phyloP scores from a whole-genome alignment of 306 rosid species.

The Glycyrrhiza uralensis region DNA sequence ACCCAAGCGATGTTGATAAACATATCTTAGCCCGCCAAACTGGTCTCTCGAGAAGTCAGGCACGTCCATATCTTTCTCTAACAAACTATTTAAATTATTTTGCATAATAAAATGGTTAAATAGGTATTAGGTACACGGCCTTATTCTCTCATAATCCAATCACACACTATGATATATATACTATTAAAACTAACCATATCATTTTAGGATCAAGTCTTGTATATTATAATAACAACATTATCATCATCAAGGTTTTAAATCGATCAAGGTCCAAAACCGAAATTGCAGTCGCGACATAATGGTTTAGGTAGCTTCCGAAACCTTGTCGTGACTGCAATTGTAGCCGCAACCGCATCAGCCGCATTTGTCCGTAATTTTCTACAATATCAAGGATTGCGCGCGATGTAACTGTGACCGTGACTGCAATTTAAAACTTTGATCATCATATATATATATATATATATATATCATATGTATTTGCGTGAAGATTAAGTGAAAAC shows the following conservation, averaged over 20 bases:
- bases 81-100: neutral
- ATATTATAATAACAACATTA: neutral
- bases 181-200: neutral
- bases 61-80: slow-evolving; percentile 38
- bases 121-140: slow-evolving; percentile 1
- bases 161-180: neutral
- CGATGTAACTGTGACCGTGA: too few relatives aligned
- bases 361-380: too few relatives aligned
- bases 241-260: too few relatives aligned
- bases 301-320: too few relatives aligned
- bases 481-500: neutral
- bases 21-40: slow-evolving; percentile 93
- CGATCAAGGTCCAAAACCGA: too few relatives aligned
- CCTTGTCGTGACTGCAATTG: too few relatives aligned
- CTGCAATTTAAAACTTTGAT: too few relatives aligned
- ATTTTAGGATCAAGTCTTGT: neutral
- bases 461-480: slow-evolving; percentile 6
- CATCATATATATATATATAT: too few relatives aligned
- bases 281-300: too few relatives aligned
- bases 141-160: too few relatives aligned
- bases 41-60: slow-evolving; percentile 97
- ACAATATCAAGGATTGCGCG: too few relatives aligned
- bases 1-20: slow-evolving; percentile 92
- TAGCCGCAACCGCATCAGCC: too few relatives aligned
- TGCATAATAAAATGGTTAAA: neutral